Evolutionary conservation across 2,329 filamentous ascomycete species (phyloP).

Genomic region (Didymellaceae sp.): DNA sequence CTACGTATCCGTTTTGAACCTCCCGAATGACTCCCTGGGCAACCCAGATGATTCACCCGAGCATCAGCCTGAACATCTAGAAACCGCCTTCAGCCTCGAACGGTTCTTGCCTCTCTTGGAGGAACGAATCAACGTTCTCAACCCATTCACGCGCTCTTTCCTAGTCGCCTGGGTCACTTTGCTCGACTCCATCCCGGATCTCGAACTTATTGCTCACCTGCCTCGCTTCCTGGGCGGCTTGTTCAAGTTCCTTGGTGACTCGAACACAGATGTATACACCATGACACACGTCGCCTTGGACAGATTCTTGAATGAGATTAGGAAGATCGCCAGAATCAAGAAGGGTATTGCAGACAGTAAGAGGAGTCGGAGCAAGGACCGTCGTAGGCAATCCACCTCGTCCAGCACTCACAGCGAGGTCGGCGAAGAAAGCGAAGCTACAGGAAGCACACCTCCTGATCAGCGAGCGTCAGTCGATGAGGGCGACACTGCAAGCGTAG

Average conservation of each 20-base stretch:
- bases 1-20: conserved; percentile 87
- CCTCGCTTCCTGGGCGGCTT: conserved; percentile 90
- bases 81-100: conserved; percentile 89
- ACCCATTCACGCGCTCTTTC: conserved; percentile 93
- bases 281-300: conserved; percentile 89
- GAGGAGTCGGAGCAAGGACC: conserved; percentile 69
- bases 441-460: conserved; percentile 57
- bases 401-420: conserved; percentile 54
- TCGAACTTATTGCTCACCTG: conserved; percentile 91
- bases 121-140: conserved; percentile 91
- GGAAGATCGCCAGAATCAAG: conserved; percentile 90
- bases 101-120: conserved; percentile 92
- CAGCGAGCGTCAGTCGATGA: conserved; percentile 57
- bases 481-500: conserved; percentile 54
- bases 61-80: conserved; percentile 54
- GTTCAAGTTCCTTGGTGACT: conserved; percentile 89
- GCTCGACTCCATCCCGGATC: conserved; percentile 92
- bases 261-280: conserved; percentile 92
- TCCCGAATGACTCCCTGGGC: conserved; percentile 60
- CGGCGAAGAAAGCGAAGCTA: conserved; percentile 60
- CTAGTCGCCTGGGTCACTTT: conserved; percentile 95
- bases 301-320: conserved; percentile 90
- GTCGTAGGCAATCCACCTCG: conserved; percentile 72
- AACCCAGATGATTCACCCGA: conserved; percentile 41
- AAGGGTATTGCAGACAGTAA: conserved; percentile 89